Conservation (phyloP, 2,329 filamentous ascomycete genomes). For the Fusarium mexicanum region DNA sequence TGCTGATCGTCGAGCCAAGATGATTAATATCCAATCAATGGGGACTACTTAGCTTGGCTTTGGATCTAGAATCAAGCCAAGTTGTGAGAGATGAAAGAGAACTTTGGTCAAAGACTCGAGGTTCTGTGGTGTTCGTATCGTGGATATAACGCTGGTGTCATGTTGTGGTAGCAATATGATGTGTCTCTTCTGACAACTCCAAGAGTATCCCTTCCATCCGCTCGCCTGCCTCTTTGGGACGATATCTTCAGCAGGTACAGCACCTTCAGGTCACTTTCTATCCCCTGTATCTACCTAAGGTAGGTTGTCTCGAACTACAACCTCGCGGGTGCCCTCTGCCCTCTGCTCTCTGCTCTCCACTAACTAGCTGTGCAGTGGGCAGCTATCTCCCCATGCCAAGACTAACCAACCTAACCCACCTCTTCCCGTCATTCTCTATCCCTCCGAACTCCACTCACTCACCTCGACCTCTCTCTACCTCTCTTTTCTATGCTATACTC, state of each 20-base stretch:
- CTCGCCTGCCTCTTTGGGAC: slow-evolving; percentile 25
- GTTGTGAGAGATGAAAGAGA: slow-evolving; percentile 14
- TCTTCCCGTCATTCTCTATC: slow-evolving; percentile 25
- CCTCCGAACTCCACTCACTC: background rate
- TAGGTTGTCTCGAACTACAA: slow-evolving; percentile 18
- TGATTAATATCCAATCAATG: slow-evolving; percentile 4
- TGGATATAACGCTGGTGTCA: slow-evolving; percentile 11
- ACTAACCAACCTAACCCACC: slow-evolving; percentile 13
- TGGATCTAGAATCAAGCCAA: slow-evolving; percentile 9
- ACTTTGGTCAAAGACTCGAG: background rate
- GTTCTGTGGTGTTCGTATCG: background rate
- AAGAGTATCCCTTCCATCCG: background rate
- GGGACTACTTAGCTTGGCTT: background rate
- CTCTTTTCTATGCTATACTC: slow-evolving; percentile 20
- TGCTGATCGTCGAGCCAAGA: slow-evolving; percentile 23
- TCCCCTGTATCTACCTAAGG: slow-evolving; percentile 8
- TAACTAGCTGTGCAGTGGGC: background rate
- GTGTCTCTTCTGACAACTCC: slow-evolving; percentile 7
- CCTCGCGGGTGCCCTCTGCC: slow-evolving; percentile 15
- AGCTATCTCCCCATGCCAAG: slow-evolving; percentile 21
- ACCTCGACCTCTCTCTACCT: background rate
- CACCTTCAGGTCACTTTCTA: slow-evolving; percentile 14
- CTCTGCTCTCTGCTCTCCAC: background rate
- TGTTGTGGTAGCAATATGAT: background rate
- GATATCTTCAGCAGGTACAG: slow-evolving; percentile 6